Base-by-base conservation (phyloP, 2,329 filamentous ascomycete species). In the Diaporthe australafricana region DNA sequence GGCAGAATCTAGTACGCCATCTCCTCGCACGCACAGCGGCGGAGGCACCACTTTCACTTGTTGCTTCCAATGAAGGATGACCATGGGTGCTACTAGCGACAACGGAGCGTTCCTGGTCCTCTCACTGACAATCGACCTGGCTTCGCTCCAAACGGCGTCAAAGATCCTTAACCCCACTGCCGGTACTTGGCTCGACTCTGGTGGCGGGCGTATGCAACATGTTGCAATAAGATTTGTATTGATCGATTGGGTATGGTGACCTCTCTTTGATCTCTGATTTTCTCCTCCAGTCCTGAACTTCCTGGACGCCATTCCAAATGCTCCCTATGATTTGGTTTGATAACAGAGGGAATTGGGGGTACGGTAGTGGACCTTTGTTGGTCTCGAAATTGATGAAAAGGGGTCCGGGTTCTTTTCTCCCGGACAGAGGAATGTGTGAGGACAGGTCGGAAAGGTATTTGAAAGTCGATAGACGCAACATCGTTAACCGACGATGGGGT, bases 241-340 rank as follows among this genome's bases (percentile, higher is more conserved):
- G 71, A 71, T 63, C 71, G 65, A 62, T 47, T 35, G 55, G 68
- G 62, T 55, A 50, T 57, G 50, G 68, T 50, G 57, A 30, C 62
- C 53, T 70, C 48, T 55, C 52, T 67, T 70, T 42, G 47, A 47
- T 55, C 68, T 68, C 60, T 50, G 62, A 45, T 60, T 62, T 35
- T 32, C 53, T 65, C 45, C 35, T 38, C 16, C 32, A 48, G 56
- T 55, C 65, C 70, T 56, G 40, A n/a, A 55, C 45, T 45, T 71
- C 47, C 72, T 68, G 67, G 70, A 73, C 72, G 72, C 72, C 72
- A 50, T 73, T 60, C 72, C 62, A 48, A 60, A 55, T 72, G 56
- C 70, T 72, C 72, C 72, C 56, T 73, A 70, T 72, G 65, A 40
- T 70, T 72, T 65, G 65, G 30, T 52, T 42, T 66, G 70, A 72